A percentile compares a stretch with the other conserved stretches of the same genome.
Conservation (phyloP, 2,329 filamentous ascomycete species). For the Thelonectria rubi region DNA sequence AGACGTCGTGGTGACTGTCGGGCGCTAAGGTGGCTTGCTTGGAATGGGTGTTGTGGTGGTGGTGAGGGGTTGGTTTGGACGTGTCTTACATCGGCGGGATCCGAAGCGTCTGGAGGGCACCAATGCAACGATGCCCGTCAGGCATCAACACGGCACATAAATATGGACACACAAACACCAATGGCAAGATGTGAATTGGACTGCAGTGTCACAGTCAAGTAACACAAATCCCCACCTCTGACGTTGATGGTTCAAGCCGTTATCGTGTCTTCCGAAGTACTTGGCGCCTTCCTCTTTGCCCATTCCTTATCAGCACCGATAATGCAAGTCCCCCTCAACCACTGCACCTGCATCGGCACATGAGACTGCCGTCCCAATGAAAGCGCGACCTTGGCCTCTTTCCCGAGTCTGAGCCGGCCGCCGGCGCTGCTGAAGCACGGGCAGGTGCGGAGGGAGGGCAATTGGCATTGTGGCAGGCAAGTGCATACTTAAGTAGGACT, state of each 20-base stretch:
- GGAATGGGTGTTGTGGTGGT: not conserved
- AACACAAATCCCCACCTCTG: not conserved
- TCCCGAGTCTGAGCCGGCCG: not conserved
- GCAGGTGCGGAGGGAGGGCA: not conserved
- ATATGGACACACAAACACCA: not conserved
- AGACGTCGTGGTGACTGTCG: too few relatives aligned
- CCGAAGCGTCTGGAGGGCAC: not conserved
- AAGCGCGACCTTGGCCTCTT: not conserved
- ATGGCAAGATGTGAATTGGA: not conserved
- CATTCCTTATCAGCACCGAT: constrained; percentile 9
- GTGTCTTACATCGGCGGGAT: constrained; percentile 1
- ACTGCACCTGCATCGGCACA: not conserved
- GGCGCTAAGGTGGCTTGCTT: not conserved
- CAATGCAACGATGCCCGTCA: not conserved
- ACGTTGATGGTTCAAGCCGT: not conserved
- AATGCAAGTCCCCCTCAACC: constrained; percentile 6
- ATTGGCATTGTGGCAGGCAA: not conserved
- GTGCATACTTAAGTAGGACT: not conserved
- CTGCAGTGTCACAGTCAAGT: not conserved
- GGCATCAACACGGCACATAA: not conserved
- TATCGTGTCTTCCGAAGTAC: not conserved
- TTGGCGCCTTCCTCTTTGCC: not conserved
- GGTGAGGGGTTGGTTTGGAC: not conserved
- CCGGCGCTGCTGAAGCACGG: not conserved
- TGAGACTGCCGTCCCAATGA: constrained; percentile 16